Evolutionary conservation across 2,329 filamentous ascomycete species (phyloP).

Genomic region (Orbilia brochopaga): DNA sequence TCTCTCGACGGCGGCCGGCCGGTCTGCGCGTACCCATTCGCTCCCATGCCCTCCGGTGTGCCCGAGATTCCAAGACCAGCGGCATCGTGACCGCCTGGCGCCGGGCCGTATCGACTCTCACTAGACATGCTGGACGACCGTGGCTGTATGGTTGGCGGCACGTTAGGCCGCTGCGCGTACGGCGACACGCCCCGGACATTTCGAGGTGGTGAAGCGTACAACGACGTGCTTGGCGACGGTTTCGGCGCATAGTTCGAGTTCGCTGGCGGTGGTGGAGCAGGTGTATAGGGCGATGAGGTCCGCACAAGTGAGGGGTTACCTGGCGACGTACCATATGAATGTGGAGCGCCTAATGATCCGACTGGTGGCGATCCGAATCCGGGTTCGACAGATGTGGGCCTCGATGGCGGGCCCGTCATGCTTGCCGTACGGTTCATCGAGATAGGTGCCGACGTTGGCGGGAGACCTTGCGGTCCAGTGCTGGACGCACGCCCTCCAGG

Average conservation of each 20-base stretch:
- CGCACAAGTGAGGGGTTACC: constrained; percentile 19
- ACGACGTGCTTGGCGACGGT: constrained; percentile 8
- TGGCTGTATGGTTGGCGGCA: constrained; percentile 11
- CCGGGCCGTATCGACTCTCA: constrained; percentile 23
- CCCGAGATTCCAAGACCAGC: constrained; percentile 28
- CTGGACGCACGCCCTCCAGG: constrained; percentile 21
- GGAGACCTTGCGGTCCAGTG: constrained; percentile 6
- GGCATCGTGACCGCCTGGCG: constrained; percentile 20
- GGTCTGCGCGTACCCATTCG: constrained; percentile 18
- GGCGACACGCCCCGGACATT: constrained; percentile 25
- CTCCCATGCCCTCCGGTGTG: constrained; percentile 9
- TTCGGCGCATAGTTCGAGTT: constrained; percentile 35
- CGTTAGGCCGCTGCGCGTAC: constrained; percentile 35
- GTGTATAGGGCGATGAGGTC: constrained; percentile 23
- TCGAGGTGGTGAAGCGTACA: constrained; percentile 22
- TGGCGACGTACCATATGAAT: constrained; percentile 31
- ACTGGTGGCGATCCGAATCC: constrained; percentile 28
- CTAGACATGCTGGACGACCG: constrained; percentile 32
- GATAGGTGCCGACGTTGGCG: constrained; percentile 23
- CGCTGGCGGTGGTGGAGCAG: constrained; percentile 8
- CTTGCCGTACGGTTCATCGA: constrained; percentile 22
- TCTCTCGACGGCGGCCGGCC: constrained; percentile 43
- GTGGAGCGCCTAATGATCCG: constrained; percentile 19
- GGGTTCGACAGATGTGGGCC: constrained; percentile 41
- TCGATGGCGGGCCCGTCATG: constrained; percentile 32